phyloP scores from a whole-genome alignment of 2,329 filamentous ascomycete genomes.

The Myriosclerotinia scirpicola region DNA sequence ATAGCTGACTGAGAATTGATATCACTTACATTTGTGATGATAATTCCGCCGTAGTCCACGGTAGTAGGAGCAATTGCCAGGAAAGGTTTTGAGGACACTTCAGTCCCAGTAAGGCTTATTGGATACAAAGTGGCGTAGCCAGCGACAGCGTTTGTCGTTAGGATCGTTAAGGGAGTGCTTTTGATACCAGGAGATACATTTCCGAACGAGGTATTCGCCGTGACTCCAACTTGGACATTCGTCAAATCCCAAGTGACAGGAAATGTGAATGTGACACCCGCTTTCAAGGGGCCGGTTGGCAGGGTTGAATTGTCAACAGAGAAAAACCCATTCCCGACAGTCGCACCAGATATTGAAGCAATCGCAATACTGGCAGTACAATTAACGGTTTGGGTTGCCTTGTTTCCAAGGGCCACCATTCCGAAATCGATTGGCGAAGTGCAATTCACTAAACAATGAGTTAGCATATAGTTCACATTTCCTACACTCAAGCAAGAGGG shows the following conservation, averaged over 20 bases:
- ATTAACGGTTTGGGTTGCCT: conserved; percentile 32
- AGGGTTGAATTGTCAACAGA: conserved; percentile 39
- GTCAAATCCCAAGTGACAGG: conserved; percentile 42
- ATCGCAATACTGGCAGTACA: conserved; percentile 42
- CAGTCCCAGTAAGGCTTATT: conserved; percentile 41
- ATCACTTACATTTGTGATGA: conserved; percentile 21
- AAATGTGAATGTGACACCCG: conserved; percentile 41
- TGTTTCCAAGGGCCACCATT: conserved; percentile 37
- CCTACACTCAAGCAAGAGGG: neutral
- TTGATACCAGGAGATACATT: conserved; percentile 40
- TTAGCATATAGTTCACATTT: neutral
- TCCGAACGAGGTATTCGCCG: conserved; percentile 27
- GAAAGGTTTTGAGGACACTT: conserved; percentile 40
- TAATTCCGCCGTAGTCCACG: conserved; percentile 28
- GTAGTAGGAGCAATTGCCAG: conserved; percentile 39
- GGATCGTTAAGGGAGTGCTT: conserved; percentile 41
- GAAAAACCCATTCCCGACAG: conserved; percentile 39
- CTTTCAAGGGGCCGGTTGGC: conserved; percentile 38
- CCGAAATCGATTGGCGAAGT: conserved; percentile 42
- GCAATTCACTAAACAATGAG: conserved; percentile 37
- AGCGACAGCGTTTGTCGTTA: conserved; percentile 41
- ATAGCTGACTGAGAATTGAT: conserved; percentile 32
- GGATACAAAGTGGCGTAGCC: conserved; percentile 42
- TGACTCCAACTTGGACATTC: conserved; percentile 25
- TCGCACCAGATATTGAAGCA: conserved; percentile 39